Evolutionary conservation across 1,139 yeast species (phyloP).

Genomic region (Lodderomyces orthopsilosis): DNA sequence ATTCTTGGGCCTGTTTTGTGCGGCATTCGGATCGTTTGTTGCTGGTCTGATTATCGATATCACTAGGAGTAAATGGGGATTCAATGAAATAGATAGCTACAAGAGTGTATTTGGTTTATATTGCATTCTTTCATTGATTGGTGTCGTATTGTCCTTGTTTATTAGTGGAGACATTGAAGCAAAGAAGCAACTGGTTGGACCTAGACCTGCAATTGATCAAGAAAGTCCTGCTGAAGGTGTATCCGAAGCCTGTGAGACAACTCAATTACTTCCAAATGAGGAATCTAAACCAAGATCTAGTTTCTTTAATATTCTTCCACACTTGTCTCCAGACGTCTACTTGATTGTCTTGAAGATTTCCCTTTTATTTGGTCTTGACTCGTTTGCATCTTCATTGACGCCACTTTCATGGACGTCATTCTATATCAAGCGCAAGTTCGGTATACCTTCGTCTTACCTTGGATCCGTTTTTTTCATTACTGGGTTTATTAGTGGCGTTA

Average conservation of each 20-base stretch:
- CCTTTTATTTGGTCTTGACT: constrained; percentile 39
- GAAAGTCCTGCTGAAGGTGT: not conserved
- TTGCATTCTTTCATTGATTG: constrained; percentile 20
- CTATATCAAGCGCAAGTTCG: constrained; percentile 36
- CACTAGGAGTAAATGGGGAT: constrained; percentile 18
- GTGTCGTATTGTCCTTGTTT: constrained; percentile 18
- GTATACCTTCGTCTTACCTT: constrained; percentile 29
- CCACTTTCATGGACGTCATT: constrained; percentile 47
- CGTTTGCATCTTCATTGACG: constrained; percentile 43
- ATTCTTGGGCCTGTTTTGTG: constrained; percentile 34
- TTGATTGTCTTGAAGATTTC: constrained; percentile 33
- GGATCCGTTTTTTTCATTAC: constrained; percentile 41
- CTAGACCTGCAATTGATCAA: constrained; percentile 1
- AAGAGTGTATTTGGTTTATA: constrained; percentile 27
- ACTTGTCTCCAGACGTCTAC: constrained; percentile 18
- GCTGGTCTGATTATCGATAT: constrained; percentile 31
- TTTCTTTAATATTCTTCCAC: constrained; percentile 20
- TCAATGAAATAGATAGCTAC: constrained; percentile 26
- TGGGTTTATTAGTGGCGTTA: constrained; percentile 38
- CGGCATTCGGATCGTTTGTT: constrained; percentile 35
- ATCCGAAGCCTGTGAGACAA: constrained; percentile 14
- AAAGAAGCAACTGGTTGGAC: constrained; percentile 5
- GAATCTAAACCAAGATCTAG: not conserved
- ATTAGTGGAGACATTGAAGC: constrained; percentile 22
- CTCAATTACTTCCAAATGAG: constrained; percentile 13